Conservation (phyloP, 768 basidiomycete species). For the Dacryopinax primogenitus region DNA sequence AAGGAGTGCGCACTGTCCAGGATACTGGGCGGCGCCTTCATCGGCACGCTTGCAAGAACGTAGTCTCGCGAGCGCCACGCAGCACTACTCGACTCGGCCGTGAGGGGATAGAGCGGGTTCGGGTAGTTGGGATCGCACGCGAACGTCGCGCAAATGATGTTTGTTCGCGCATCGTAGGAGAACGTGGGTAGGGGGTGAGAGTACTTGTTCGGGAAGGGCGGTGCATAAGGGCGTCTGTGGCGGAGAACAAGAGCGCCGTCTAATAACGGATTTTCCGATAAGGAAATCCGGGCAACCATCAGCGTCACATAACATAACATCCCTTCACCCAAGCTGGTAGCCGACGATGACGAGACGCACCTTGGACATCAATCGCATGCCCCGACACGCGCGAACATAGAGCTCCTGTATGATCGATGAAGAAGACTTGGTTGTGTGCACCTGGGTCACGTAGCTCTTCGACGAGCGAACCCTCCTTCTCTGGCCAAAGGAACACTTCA, state of each 20-base stretch:
- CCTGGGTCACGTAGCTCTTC: conserved; percentile 61
- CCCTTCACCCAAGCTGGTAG: background rate
- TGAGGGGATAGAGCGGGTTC: conserved; percentile 20
- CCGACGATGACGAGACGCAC: conserved; percentile 33
- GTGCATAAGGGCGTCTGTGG: conserved; percentile 60
- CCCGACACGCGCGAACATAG: conserved; percentile 68
- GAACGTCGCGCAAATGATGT: conserved; percentile 50
- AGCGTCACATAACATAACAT: background rate
- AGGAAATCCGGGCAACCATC: conserved; percentile 5
- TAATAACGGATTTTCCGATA: conserved; percentile 24
- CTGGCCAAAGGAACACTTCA: conserved; percentile 52
- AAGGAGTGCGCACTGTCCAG: conserved; percentile 60
- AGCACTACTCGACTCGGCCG: conserved; percentile 25
- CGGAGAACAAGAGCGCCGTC: conserved; percentile 57
- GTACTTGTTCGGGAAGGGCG: conserved; percentile 65
- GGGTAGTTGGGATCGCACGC: conserved; percentile 53
- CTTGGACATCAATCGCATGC: conserved; percentile 70
- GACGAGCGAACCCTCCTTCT: conserved; percentile 63
- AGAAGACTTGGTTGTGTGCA: conserved; percentile 78
- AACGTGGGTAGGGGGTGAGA: conserved; percentile 55
- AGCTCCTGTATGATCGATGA: conserved; percentile 63
- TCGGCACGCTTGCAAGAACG: conserved; percentile 51
- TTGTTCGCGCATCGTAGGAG: conserved; percentile 40
- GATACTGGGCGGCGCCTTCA: conserved; percentile 53
- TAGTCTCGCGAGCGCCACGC: conserved; percentile 50